Evolutionary conservation across 331 rosid species (phyloP), one percentile per base, ranked within the genome.

Genomic region (Pyrus hybrid): DNA sequence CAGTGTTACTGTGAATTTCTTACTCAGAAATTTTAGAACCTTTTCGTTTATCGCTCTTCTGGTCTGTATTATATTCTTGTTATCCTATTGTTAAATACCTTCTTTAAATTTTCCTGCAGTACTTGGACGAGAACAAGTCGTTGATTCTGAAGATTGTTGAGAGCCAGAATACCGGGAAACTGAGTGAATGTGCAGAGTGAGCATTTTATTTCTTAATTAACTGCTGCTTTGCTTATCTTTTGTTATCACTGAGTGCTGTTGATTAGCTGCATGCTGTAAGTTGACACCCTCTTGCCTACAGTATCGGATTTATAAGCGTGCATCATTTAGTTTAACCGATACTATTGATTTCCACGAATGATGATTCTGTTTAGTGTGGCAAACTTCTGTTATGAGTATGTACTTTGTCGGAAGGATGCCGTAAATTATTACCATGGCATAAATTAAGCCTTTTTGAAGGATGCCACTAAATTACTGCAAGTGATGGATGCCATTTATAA

Each of bases 161-260:
- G 83, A 89, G 97, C 92, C 99, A 95, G 84, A 95, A 90, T 68
- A 81, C 90, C 3, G 99, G 99, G 79, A 95, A 92, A 86, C 75
- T 92, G 74, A 87, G 79, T 75, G 99, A 95, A 78, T 95, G 99
- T 82, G 99, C 99, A 25, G 99, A 95, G 99, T 95, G 86, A 84
- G 97, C 70, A 81, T 32, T 71, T 41, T 65, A 33, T 12, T 33
- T 58, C 64, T 68, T 69, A 30, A 21, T 20, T 58, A 32, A 76
- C 9, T 75, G 35, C 51, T 33, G 26, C 58, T 68, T 68, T 56
- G 71, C 8, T 22, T 33, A 12, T 72, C 70, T 80, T 67, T n/a
- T 61, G 28, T 62, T 82, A 23, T 80, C 63, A 22, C 61, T 43
- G 13, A 62, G 23, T 61, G 72, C 8, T 60, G 16, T 8, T 25